A percentile compares a stretch with the other conserved stretches of the same genome.
Evolutionary conservation across 345 rosid genomes (phyloP).

Genomic region (Brassica napus): DNA sequence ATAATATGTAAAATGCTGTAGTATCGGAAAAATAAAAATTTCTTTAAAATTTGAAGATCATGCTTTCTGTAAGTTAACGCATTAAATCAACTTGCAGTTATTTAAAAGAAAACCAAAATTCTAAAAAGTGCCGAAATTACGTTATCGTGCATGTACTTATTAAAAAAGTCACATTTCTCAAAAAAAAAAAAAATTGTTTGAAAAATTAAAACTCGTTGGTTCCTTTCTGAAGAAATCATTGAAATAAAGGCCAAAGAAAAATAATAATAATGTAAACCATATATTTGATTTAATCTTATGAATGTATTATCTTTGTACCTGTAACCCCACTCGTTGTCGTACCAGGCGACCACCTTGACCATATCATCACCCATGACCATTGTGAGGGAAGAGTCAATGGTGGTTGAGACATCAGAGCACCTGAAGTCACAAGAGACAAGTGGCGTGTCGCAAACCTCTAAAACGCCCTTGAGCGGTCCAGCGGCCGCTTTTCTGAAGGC

Average conservation of each 20-base stretch:
- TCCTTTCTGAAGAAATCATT: not conserved
- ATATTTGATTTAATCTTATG: not conserved
- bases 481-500: slow-evolving; percentile 89
- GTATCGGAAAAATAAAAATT: not conserved
- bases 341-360: slow-evolving; percentile 99
- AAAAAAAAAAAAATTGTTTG: not conserved
- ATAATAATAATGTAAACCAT: not conserved
- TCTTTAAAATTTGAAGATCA: not conserved
- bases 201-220: not conserved
- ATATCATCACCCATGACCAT: slow-evolving; percentile 99
- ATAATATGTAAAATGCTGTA: not conserved
- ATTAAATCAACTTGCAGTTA: not conserved
- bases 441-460: slow-evolving; percentile 84
- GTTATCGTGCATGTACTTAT: not conserved
- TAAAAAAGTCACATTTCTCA: not conserved
- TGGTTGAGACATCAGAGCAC: slow-evolving; percentile 88
- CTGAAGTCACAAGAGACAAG: slow-evolving; percentile 91
- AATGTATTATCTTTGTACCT: slow-evolving; percentile 47
- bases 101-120: not conserved
- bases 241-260: not conserved
- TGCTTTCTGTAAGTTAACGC: not conserved
- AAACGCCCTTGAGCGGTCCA: slow-evolving; percentile 81
- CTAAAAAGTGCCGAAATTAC: not conserved
- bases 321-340: slow-evolving; percentile 99
- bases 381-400: slow-evolving; percentile 88